A percentile compares a stretch with the other conserved stretches of the same genome.
phyloP scores from a whole-genome alignment of 106 monocot species.

The Acanthochlamys bracteata region DNA sequence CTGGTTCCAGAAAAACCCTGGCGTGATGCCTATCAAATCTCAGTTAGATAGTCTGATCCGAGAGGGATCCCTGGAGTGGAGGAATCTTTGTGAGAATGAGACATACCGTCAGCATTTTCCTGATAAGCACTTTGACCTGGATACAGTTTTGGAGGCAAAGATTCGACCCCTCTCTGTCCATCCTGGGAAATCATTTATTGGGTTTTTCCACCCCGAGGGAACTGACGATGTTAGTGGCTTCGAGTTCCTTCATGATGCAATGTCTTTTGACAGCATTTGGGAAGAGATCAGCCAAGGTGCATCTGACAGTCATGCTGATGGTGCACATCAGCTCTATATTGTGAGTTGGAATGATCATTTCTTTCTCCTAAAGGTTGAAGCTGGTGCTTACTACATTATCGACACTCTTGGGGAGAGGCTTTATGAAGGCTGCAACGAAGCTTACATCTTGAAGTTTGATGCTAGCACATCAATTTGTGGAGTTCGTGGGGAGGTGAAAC shows the following conservation, averaged over 20 bases:
- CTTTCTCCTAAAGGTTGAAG: slow-evolving; percentile 75
- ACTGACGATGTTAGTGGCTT: slow-evolving; percentile 28
- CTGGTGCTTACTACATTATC: slow-evolving; percentile 64
- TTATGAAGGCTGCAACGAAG: slow-evolving; percentile 72
- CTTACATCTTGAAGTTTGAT: slow-evolving; percentile 87
- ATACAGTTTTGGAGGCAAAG: slow-evolving; percentile 68
- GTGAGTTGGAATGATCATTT: slow-evolving; percentile 99
- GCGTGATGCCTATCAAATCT: slow-evolving; percentile 52
- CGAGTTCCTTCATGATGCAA: slow-evolving; percentile 60
- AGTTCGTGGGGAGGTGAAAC: slow-evolving; percentile 10
- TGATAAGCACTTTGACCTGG: slow-evolving; percentile 90
- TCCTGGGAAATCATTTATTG: slow-evolving; percentile 64
- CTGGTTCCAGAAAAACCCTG: slow-evolving; percentile 50
- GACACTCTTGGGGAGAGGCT: slow-evolving; percentile 94
- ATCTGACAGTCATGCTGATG: slow-evolving; percentile 14
- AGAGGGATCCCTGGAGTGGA: slow-evolving; percentile 82
- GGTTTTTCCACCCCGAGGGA: slow-evolving; percentile 80
- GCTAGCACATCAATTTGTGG: slow-evolving; percentile 29
- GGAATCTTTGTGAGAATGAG: slow-evolving; percentile 58
- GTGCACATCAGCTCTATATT: slow-evolving; percentile 42
- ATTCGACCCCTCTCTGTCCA: slow-evolving; percentile 52
- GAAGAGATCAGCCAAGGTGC: slow-evolving; percentile 42
- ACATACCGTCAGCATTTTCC: slow-evolving; percentile 39
- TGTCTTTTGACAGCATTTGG: slow-evolving; percentile 93
- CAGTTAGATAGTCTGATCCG: slow-evolving; percentile 75